These are phyloP conservation scores for Sporothrix schenckii DNA, from an alignment of 2,329 filamentous ascomycete species.

Conservation along the genomic window DNA sequence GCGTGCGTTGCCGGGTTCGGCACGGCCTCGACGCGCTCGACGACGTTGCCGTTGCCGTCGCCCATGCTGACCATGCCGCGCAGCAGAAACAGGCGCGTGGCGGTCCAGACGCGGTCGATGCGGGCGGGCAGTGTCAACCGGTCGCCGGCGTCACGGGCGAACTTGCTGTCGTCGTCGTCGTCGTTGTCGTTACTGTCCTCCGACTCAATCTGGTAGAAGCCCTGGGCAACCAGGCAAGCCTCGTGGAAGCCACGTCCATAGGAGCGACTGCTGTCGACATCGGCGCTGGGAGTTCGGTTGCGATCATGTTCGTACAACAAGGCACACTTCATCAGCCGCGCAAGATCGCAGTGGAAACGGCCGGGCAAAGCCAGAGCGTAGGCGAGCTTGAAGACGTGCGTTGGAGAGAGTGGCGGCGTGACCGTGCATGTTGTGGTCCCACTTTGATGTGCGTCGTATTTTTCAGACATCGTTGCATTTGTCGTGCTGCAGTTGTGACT, in stretches of 20 bases:
- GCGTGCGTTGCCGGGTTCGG: neutral
- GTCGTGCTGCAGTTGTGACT: too few relatives aligned
- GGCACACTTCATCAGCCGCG: conserved; percentile 10
- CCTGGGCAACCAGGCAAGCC: conserved; percentile 1
- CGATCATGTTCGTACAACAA: neutral
- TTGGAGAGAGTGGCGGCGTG: neutral
- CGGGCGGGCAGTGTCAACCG: neutral
- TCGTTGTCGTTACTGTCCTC: neutral
- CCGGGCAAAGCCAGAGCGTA: conserved; percentile 25
- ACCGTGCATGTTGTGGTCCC: too few relatives aligned
- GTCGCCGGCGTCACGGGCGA: neutral
- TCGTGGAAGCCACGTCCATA: neutral
- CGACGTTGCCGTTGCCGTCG: conserved; percentile 15
- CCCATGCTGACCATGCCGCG: conserved; percentile 24
- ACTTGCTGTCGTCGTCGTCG: neutral
- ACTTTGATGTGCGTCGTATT: too few relatives aligned
- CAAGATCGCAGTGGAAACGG: conserved; percentile 23
- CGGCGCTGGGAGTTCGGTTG: neutral
- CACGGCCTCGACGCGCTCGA: neutral
- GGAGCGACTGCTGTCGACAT: neutral
- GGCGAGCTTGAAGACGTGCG: conserved; percentile 26
- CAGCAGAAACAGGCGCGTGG: conserved; percentile 21
- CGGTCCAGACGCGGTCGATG: conserved; percentile 29
- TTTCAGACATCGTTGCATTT: too few relatives aligned
- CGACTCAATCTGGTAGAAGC: conserved; percentile 3